A percentile compares a stretch with the other conserved stretches of the same genome.
Evolutionary conservation across 2,329 filamentous ascomycete species (phyloP).

Genomic region (Didymella glomerata): DNA sequence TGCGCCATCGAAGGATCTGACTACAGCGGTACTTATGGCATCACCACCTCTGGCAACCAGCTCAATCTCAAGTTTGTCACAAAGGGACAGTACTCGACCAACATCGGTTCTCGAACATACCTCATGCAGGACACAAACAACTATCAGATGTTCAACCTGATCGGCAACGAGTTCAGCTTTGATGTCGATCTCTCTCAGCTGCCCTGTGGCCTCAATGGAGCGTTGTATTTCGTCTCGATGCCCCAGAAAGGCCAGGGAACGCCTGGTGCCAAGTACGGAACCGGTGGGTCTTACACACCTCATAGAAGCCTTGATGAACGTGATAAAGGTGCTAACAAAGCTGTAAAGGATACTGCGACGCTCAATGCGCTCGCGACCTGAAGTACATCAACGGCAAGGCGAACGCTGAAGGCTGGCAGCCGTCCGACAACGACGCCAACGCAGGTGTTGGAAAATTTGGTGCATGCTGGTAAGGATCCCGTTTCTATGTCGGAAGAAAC

Average conservation of each 20-base stretch:
- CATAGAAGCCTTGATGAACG: too few relatives aligned
- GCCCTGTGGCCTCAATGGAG: conserved; percentile 74
- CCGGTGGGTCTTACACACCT: conserved; percentile 53
- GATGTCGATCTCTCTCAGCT: conserved; percentile 63
- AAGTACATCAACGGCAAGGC: conserved; percentile 63
- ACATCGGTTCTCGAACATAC: conserved; percentile 50
- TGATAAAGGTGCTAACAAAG: neutral
- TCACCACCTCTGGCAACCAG: conserved; percentile 60
- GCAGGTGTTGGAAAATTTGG: conserved; percentile 63
- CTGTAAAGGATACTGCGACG: conserved; percentile 49
- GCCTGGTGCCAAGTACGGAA: conserved; percentile 60
- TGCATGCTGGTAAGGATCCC: conserved; percentile 61
- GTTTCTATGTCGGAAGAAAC: neutral
- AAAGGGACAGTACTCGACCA: conserved; percentile 54
- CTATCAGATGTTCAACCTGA: conserved; percentile 48
- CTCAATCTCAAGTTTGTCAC: conserved; percentile 66
- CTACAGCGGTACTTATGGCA: conserved; percentile 53
- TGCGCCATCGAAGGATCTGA: conserved; percentile 53
- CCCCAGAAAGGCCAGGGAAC: conserved; percentile 58
- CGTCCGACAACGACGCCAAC: conserved; percentile 63
- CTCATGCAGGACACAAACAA: conserved; percentile 45
- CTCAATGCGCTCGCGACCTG: conserved; percentile 52
- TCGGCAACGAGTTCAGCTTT: conserved; percentile 50
- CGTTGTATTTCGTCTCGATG: conserved; percentile 62
- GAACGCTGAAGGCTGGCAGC: conserved; percentile 63